Conservation (phyloP, 1,284 basidiomycete species). For the Ceratobasidium sp. region DNA sequence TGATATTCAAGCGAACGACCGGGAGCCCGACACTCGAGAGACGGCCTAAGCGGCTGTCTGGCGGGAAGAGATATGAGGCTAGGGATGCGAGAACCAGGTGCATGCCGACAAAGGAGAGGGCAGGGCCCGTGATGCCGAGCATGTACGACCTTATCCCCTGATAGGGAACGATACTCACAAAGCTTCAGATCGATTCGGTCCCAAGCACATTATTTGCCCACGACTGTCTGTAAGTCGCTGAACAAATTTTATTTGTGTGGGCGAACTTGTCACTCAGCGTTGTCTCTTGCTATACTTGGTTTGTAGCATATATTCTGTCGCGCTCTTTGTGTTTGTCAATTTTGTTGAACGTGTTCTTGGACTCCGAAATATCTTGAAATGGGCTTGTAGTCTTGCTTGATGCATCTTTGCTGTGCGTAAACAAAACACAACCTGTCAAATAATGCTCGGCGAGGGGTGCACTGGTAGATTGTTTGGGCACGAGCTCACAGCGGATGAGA, state of each 20-base stretch:
- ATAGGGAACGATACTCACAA: not conserved
- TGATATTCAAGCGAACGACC: not conserved
- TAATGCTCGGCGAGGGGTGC: too few species aligned
- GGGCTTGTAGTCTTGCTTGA: slow-evolving; percentile 3
- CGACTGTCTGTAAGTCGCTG: too few species aligned
- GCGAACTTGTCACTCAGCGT: not conserved
- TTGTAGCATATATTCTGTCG: slow-evolving; percentile 29
- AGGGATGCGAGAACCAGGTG: not conserved
- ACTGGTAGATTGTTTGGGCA: too few species aligned
- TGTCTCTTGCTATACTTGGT: not conserved
- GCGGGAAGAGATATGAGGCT: not conserved
- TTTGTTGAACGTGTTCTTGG: not conserved
- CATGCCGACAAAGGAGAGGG: not conserved
- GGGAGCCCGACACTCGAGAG: not conserved
- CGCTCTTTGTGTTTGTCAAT: slow-evolving; percentile 14
- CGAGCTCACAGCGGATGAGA: too few species aligned
- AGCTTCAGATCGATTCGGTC: not conserved
- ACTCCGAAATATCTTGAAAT: not conserved
- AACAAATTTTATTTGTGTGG: too few species aligned
- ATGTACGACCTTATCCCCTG: not conserved
- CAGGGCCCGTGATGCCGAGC: not conserved
- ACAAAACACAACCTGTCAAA: too few species aligned
- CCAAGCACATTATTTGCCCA: too few species aligned
- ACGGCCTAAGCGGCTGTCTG: not conserved
- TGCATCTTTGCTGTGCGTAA: too few species aligned